phyloP scores from a whole-genome alignment of 108 stramenopile species.

The Bacterosira constricta region DNA sequence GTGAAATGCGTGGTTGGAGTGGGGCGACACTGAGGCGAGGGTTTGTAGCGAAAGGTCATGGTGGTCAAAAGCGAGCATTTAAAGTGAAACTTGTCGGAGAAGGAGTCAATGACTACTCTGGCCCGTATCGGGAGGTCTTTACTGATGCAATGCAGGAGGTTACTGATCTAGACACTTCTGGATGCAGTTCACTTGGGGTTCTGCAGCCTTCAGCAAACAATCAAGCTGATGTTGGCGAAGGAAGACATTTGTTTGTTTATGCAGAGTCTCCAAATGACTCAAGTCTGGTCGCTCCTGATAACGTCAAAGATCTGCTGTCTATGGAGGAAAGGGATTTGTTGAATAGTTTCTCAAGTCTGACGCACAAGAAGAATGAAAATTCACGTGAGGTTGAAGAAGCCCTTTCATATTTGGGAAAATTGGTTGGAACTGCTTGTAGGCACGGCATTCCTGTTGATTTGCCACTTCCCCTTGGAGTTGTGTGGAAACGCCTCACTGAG shows the following conservation, averaged over 20 bases:
- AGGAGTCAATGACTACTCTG: slow-evolving; percentile 98
- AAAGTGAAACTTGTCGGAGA: slow-evolving; percentile 97
- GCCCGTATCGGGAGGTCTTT: slow-evolving; percentile 96
- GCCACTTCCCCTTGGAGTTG: slow-evolving; percentile 73
- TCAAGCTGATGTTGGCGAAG: slow-evolving; percentile 68
- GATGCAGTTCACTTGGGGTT: slow-evolving; percentile 68
- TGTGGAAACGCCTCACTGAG: slow-evolving; percentile 76
- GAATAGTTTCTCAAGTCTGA: slow-evolving; percentile 62
- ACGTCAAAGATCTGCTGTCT: slow-evolving; percentile 28
- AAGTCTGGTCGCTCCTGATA: slow-evolving; percentile 1
- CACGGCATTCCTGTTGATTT: slow-evolving; percentile 89
- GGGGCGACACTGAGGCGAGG: slow-evolving; percentile 89
- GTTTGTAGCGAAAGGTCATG: slow-evolving; percentile 95
- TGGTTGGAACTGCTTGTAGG: slow-evolving; percentile 90
- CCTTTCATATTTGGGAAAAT: slow-evolving; percentile 89
- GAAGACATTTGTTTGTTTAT: slow-evolving; percentile 78
- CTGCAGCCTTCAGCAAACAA: slow-evolving; percentile 85
- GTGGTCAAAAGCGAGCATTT: slow-evolving; percentile 95
- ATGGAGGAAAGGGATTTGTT: slow-evolving; percentile 59
- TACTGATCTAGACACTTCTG: slow-evolving; percentile 45
- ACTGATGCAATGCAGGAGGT: slow-evolving; percentile 91
- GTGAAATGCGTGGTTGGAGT: slow-evolving; percentile 89
- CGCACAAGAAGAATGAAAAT: slow-evolving; percentile 53
- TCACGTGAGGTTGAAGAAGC: slow-evolving; percentile 73
- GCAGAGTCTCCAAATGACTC: slow-evolving; percentile 14